Conservation (phyloP, 495 filamentous ascomycete genomes). For the Aspergillus panamensis region DNA sequence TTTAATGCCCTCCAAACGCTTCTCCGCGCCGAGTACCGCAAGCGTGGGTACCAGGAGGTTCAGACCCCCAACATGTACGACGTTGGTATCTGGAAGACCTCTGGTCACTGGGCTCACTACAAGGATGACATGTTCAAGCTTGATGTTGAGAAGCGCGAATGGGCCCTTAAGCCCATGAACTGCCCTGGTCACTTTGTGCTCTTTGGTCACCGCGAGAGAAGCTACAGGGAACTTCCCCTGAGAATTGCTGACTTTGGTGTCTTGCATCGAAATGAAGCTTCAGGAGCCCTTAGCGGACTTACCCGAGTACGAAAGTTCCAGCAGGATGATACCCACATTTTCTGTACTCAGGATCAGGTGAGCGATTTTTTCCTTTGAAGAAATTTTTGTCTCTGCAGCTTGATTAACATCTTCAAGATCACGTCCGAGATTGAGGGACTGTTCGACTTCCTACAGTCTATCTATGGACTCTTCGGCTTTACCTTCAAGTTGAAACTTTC, state of each 20-base stretch:
- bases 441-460: constrained; percentile 78
- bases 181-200: constrained; percentile 85
- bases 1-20: constrained; percentile 83
- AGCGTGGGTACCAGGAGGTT: constrained; percentile 91
- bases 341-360: constrained; percentile 75
- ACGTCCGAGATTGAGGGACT: constrained; percentile 76
- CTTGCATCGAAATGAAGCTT: constrained; percentile 91
- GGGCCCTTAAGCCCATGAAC: constrained; percentile 93
- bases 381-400: background rate
- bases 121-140: constrained; percentile 95
- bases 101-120: constrained; percentile 94
- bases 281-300: constrained; percentile 83
- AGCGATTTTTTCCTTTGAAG: constrained; percentile 1
- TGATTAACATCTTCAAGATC: constrained; percentile 52
- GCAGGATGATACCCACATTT: constrained; percentile 95
- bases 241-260: constrained; percentile 94
- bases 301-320: constrained; percentile 90
- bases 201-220: constrained; percentile 73
- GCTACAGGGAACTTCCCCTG: constrained; percentile 84
- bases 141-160: constrained; percentile 81
- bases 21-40: constrained; percentile 83
- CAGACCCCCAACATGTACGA: constrained; percentile 97
- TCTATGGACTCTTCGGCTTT: constrained; percentile 90
- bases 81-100: constrained; percentile 82
- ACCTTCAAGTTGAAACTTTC: constrained; percentile 96